phyloP scores from a whole-genome alignment of 768 basidiomycete species.

The Chalciporus chontae region DNA sequence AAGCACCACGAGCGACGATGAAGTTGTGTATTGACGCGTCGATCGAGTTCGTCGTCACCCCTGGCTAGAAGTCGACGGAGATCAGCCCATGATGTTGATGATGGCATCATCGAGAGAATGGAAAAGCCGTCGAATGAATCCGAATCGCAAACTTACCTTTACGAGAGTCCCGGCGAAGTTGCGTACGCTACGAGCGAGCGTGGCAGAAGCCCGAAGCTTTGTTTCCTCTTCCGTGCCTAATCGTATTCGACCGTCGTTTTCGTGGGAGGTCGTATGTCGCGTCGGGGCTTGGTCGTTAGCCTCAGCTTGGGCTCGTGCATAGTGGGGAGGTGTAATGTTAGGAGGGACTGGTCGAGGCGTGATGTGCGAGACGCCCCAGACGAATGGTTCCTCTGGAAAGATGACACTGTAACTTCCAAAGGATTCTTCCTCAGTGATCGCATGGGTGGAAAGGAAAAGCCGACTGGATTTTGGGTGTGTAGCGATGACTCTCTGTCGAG shows the following conservation, averaged over 20 bases:
- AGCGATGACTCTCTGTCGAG: neutral
- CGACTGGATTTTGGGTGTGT: too few relatives aligned
- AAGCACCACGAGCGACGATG: constrained; percentile 66
- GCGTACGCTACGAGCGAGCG: constrained; percentile 54
- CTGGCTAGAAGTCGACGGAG: constrained; percentile 43
- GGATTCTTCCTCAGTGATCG: constrained; percentile 18
- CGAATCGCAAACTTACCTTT: constrained; percentile 34
- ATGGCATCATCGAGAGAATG: neutral
- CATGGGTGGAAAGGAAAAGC: constrained; percentile 6
- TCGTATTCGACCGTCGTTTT: constrained; percentile 37
- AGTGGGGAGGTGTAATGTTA: constrained; percentile 53
- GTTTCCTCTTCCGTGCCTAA: constrained; percentile 54
- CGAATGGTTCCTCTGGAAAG: constrained; percentile 60
- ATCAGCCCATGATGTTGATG: neutral
- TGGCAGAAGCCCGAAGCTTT: constrained; percentile 50
- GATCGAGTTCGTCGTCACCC: constrained; percentile 70
- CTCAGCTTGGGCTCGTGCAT: constrained; percentile 28
- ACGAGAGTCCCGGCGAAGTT: constrained; percentile 52
- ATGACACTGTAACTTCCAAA: constrained; percentile 60
- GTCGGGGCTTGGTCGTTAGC: neutral
- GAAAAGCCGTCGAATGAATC: too few relatives aligned
- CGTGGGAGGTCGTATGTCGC: neutral
- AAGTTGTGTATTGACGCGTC: constrained; percentile 71
- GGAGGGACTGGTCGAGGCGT: constrained; percentile 52
- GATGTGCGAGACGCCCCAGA: constrained; percentile 64